Percentiles rank a stretch among this genome's conserved stretches.
phyloP scores from a whole-genome alignment of 2,329 filamentous ascomycete genomes.

The Aspergillus caelatus region DNA sequence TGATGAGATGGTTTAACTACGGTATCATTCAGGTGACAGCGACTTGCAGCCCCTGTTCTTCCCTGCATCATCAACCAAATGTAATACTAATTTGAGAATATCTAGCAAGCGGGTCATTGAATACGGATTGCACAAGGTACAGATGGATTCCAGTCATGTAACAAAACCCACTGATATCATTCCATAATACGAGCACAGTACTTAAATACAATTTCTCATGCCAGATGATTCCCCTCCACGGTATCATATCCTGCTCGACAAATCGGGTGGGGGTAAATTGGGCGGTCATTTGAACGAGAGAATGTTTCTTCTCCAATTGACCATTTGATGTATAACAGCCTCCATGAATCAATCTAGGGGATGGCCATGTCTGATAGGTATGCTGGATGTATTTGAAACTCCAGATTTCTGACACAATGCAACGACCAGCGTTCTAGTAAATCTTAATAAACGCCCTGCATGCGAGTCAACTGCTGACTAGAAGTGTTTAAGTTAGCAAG shows the following conservation, averaged over 20 bases:
- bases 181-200: slow-evolving; percentile 4
- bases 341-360: neutral
- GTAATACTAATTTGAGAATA: too few species aligned
- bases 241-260: slow-evolving; percentile 17
- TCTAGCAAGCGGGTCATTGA: too few species aligned
- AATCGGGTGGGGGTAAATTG: slow-evolving; percentile 8
- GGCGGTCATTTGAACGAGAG: neutral
- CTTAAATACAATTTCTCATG: slow-evolving; percentile 7
- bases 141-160: too few species aligned
- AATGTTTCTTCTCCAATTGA: neutral
- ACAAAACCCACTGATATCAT: neutral
- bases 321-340: neutral
- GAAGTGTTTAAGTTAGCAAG: neutral
- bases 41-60: too few species aligned
- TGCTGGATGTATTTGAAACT: neutral
- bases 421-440: neutral
- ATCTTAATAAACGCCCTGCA: neutral
- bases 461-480: neutral
- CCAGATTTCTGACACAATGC: neutral
- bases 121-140: too few species aligned
- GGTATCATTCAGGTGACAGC: too few species aligned
- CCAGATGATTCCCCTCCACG: neutral
- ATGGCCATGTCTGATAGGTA: neutral
- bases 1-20: too few species aligned
- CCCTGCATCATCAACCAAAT: too few species aligned